A percentile compares a stretch with the other conserved stretches of the same genome.
Evolutionary conservation across 2,329 filamentous ascomycete genomes (phyloP).

Genomic region (Neonectria ditissima): DNA sequence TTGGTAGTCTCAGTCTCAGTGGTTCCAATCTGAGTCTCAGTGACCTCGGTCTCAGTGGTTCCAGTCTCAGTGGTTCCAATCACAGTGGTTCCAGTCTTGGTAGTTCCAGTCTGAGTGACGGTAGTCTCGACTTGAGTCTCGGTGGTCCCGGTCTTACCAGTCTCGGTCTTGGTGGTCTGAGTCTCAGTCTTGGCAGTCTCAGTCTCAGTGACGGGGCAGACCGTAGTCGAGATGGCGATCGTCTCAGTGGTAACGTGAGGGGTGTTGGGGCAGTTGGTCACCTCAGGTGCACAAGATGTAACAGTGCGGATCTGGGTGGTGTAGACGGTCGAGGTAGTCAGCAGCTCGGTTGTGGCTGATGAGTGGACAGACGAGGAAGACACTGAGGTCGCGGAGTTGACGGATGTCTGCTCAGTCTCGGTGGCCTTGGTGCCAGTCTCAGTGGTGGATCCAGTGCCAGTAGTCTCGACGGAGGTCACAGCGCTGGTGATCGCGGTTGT

Average conservation of each 20-base stretch:
- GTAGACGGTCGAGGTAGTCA: constrained; percentile 50
- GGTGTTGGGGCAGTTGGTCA: constrained; percentile 47
- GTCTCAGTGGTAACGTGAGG: constrained; percentile 44
- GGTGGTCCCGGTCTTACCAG: background rate
- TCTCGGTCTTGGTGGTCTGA: background rate
- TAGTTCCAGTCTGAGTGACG: background rate
- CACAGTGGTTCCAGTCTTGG: background rate
- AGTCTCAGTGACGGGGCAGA: constrained; percentile 13
- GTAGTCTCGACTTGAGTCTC: background rate
- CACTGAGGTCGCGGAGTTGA: background rate
- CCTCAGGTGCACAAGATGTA: constrained; percentile 46
- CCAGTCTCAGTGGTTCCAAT: too few relatives aligned
- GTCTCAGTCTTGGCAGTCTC: background rate
- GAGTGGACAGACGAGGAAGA: background rate
- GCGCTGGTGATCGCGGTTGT: too few relatives aligned
- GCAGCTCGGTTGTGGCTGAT: background rate
- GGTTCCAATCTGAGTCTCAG: background rate
- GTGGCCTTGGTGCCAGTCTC: too few relatives aligned
- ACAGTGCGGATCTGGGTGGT: constrained; percentile 45
- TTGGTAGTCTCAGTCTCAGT: background rate
- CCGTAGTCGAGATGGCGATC: constrained; percentile 51
- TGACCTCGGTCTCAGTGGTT: background rate
- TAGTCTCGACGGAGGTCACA: background rate
- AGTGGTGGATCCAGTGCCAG: too few relatives aligned
- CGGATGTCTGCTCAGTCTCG: background rate